Evolutionary conservation across 768 basidiomycete genomes (phyloP), one percentile per base, ranked within the genome.

Genomic region (Tricholoma matsutake): DNA sequence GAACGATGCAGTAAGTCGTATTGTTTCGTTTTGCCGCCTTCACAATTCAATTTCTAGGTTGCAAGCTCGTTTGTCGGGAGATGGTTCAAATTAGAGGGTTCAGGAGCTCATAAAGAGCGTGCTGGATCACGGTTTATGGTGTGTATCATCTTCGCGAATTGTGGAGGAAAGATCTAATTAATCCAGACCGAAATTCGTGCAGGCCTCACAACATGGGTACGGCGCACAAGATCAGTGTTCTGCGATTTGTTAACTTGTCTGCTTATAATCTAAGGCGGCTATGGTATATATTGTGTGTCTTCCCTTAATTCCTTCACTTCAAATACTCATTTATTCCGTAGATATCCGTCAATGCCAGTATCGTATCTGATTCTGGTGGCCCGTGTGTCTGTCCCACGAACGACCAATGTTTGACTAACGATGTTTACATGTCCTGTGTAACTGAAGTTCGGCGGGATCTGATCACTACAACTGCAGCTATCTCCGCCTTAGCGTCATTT

Each of bases 281-380:
- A 92, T 92, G 91, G 87, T 90, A n/a, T 92, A 93, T 75, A 91
- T 92, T 61, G 89, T 89, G 61, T 65, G 85, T 68, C 25, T 55
- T 45, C 59, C 58, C 25, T 7, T 54, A 22, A 32, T 32, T 18
- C 3, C 35, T 18, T 13, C 18, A 13, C 56, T 8, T 20, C 25
- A 6, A 29, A 32, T 1, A 6, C 37, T 59, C 58, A 51, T 64
- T 56, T 61, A 34, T 51, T 9, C 65, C 51, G 61, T 62, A 91
- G 88, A 91, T 92, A 60, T 89, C 91, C 20, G 92, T 95, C 69
- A 95, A 95, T 68, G 89, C 92, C 6, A 78, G 86, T 14, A 92
- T 95, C 65, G 69, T 95, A 32, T 79, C 85, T 3, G 85, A 87
- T 65, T 82, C 88, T 1, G 92, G 92, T 54, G 92, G 92, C 57